Evolutionary conservation across 2,329 filamentous ascomycete species (phyloP).

Genomic region (Talaromyces sp.): DNA sequence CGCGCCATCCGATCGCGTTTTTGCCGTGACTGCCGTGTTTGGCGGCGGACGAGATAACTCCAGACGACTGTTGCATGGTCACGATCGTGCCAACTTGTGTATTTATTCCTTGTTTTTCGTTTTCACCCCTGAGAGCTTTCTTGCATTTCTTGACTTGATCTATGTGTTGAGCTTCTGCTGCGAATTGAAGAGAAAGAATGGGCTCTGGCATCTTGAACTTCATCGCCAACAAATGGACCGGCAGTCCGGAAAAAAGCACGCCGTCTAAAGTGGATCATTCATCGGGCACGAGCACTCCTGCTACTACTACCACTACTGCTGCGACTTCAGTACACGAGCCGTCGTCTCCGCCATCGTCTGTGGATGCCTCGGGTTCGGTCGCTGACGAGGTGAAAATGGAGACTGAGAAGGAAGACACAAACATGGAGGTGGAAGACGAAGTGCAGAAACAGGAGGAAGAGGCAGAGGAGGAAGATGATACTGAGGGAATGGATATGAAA

Average conservation of each 20-base stretch:
- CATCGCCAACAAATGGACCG: slow-evolving; percentile 5
- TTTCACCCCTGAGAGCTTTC: background rate
- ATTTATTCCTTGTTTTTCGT: background rate
- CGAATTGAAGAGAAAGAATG: background rate
- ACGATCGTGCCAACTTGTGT: background rate
- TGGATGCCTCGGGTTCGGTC: slow-evolving; percentile 13
- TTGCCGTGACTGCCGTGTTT: background rate
- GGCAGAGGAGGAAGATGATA: slow-evolving; percentile 14
- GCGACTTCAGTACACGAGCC: slow-evolving; percentile 22
- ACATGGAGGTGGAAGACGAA: background rate
- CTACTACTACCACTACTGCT: slow-evolving; percentile 20
- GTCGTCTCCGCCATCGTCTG: slow-evolving; percentile 25
- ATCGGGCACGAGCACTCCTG: slow-evolving; percentile 19
- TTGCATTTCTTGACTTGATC: background rate
- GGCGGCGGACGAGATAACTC: background rate
- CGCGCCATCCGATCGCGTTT: slow-evolving; percentile 1
- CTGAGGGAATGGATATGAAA: slow-evolving; percentile 39
- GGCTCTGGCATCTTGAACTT: slow-evolving; percentile 5
- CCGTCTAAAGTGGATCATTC: slow-evolving; percentile 17
- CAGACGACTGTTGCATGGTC: background rate
- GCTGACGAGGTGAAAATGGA: slow-evolving; percentile 6
- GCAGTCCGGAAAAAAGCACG: background rate
- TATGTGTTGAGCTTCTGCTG: background rate
- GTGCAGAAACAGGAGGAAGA: background rate
- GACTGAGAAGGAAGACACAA: background rate